These are phyloP conservation scores for Trichoderma sp. DNA, from an alignment of 2,329 filamentous ascomycete genomes.

Conservation along the genomic window DNA sequence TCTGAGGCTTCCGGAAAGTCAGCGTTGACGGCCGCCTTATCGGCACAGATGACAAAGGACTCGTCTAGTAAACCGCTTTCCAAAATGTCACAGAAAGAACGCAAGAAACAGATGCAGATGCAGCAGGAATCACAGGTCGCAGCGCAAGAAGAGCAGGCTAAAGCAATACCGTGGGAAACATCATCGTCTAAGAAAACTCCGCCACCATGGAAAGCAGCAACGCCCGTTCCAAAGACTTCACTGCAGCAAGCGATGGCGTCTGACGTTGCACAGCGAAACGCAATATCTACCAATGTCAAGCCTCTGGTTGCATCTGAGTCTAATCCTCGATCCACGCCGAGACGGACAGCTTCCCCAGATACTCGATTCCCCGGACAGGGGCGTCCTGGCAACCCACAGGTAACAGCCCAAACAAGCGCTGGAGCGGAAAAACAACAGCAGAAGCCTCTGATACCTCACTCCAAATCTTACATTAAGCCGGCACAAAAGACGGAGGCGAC, in stretches of 20 bases:
- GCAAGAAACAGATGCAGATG: conserved; percentile 76
- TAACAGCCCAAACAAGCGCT: conserved; percentile 28
- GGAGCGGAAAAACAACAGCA: conserved; percentile 32
- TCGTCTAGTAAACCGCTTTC: conserved; percentile 38
- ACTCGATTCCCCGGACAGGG: conserved; percentile 61
- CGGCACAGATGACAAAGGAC: conserved; percentile 49
- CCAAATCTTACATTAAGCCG: conserved; percentile 57
- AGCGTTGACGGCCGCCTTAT: conserved; percentile 53
- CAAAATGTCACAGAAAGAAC: conserved; percentile 88
- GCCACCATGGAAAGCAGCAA: conserved; percentile 66
- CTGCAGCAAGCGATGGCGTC: conserved; percentile 48
- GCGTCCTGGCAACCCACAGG: conserved; percentile 35
- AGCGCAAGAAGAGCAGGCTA: conserved; percentile 33
- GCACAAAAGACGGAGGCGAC: conserved; percentile 61
- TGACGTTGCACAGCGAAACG: conserved; percentile 30
- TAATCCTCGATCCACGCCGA: conserved; percentile 38
- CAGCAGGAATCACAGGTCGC: conserved; percentile 50
- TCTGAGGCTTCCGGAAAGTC: conserved; percentile 53
- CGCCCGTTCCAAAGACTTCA: conserved; percentile 47
- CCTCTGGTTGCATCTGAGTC: conserved; percentile 45
- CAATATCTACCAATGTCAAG: conserved; percentile 38
- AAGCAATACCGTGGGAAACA: conserved; percentile 46
- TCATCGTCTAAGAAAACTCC: conserved; percentile 38
- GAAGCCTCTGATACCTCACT: conserved; percentile 55
- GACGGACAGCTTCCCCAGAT: conserved; percentile 59